phyloP scores from a whole-genome alignment of 208 protist genomes.

The Crithidia fasciculata region DNA sequence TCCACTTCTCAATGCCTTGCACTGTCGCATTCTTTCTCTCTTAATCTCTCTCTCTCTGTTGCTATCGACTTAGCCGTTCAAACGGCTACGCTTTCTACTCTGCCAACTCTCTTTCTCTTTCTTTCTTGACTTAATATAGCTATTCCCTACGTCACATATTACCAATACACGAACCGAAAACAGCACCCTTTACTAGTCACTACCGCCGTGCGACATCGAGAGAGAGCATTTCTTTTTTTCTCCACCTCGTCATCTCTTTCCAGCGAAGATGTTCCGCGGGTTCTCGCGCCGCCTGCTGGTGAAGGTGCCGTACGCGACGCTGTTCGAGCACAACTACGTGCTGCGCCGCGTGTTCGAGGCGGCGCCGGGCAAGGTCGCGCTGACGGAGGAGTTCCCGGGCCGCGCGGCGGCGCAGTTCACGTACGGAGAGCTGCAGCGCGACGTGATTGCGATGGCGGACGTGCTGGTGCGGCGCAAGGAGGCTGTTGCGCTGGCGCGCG shows the following conservation, averaged over 20 bases:
- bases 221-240: not conserved
- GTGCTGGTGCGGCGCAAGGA: constrained; percentile 59
- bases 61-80: too few species aligned
- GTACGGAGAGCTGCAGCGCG: constrained; percentile 82
- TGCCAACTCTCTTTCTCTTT: too few species aligned
- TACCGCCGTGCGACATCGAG: too few species aligned
- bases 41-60: too few species aligned
- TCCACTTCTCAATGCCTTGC: too few species aligned
- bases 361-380: constrained; percentile 55
- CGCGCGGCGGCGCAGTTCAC: constrained; percentile 48
- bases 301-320: constrained; percentile 53
- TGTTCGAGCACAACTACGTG: constrained; percentile 79
- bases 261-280: constrained; percentile 2
- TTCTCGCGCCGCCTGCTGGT: constrained; percentile 4
- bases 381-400: constrained; percentile 74
- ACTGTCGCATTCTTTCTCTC: too few species aligned
- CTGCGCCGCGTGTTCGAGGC: constrained; percentile 75
- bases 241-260: not conserved
- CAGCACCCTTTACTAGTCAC: too few species aligned
- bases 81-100: too few species aligned
- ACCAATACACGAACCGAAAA: too few species aligned
- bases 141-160: too few species aligned
- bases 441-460: constrained; percentile 75
- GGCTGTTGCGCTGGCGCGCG: constrained; percentile 38
- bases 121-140: too few species aligned